Base-by-base conservation (phyloP, 257 asterid genomes). In the Solanum gracilifrons region DNA sequence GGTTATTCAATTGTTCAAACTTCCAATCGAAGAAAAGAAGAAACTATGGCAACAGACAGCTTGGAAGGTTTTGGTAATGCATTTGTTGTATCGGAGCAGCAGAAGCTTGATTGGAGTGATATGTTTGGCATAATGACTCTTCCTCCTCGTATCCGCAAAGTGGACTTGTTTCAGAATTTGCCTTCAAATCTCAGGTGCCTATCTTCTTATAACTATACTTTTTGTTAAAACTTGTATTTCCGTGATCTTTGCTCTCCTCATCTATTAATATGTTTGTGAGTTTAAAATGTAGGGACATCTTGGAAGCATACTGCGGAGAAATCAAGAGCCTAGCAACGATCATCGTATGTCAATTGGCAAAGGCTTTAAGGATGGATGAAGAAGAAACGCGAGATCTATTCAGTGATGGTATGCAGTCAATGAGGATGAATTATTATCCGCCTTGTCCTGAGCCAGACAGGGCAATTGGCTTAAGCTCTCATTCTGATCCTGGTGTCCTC, bases 41-140 rank as follows among this genome's bases (percentile, higher is more conserved):
- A 37, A 37, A 37, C 41, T 37, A 37, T 37, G 41, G 41, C 41
- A 37, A 37, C 41, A 60, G 69, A 60, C 69, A 60, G 29, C 29
- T 60, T 23, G 2, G 69, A 60, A 60, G 69, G 69, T 60, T 60
- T 21, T 8, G 68, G 68, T 6, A 3, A 21, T 21, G 11, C 13
- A 60, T 60, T 60, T 4, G 68, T 60, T 60, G 68, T 21, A 60
- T 60, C 68, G 2, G 68, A 60, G 27, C 3, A 21, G 2, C 68
- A 60, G 68, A 60, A 92, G 89, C 94, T 93, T 43, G 96, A 93
- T 71, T 93, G 96, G 94, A 88, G 90, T 7, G 96, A 93, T 88
- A 92, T 91, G 92, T 93, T 93, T 88, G 91, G 79, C 89, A 73
- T 91, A 27, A 86, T 89, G 51, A 92, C 94, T 55, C 90, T 90